Conservation (phyloP, 371 early-diverging fungal genomes). For the Mucor circinelloides region DNA sequence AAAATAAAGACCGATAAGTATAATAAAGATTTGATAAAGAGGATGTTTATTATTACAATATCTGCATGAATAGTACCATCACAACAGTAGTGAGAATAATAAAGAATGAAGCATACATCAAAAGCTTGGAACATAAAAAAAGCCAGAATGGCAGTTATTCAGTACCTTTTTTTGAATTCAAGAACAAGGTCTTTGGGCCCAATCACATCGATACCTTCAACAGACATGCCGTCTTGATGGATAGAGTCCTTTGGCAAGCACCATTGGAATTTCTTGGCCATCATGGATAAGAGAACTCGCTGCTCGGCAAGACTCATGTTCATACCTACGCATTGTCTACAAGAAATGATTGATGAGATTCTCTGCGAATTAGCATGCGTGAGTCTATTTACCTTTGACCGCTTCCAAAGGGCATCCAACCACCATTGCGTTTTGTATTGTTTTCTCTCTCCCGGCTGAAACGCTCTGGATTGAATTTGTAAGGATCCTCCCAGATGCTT, state of each 20-base stretch:
- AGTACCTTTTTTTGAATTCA: conserved; percentile 3
- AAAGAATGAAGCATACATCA: no score
- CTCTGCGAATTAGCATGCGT: background rate
- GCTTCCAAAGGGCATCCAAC: conserved; percentile 56
- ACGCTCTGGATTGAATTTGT: conserved; percentile 53
- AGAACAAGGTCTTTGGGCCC: conserved; percentile 1
- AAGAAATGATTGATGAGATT: background rate
- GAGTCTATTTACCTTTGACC: conserved; percentile 26
- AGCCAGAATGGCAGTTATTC: no score
- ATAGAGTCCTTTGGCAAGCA: conserved; percentile 10
- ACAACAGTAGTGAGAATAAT: no score
- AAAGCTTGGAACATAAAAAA: no score
- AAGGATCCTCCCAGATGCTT: conserved; percentile 36
- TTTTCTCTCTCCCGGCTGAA: conserved; percentile 37
- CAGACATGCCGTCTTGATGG: background rate
- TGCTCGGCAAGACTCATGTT: conserved; percentile 60
- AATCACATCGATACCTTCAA: background rate
- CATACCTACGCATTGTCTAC: conserved; percentile 59
- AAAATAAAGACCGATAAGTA: no score
- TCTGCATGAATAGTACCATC: no score
- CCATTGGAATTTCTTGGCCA: conserved; percentile 40
- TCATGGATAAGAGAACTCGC: conserved; percentile 49
- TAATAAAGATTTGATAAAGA: no score
- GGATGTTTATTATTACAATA: no score
- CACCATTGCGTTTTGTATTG: conserved; percentile 18